Base-by-base conservation (phyloP, 2,329 filamentous ascomycete species). In the Chaetomium olivaceum region DNA sequence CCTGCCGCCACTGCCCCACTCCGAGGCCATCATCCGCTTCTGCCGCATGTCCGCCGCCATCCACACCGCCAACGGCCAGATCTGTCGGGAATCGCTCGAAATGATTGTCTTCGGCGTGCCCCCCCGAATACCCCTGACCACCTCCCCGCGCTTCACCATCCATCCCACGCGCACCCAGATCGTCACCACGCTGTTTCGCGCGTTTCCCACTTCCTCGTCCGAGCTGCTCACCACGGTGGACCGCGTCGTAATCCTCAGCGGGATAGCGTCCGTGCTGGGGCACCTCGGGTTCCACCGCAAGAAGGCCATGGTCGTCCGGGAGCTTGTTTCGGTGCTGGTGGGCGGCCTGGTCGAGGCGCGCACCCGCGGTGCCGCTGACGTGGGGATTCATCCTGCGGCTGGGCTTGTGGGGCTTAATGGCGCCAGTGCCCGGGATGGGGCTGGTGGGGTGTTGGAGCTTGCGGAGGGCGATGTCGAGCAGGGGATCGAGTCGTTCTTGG, bases 351-450 rank as follows among this genome's bases (percentile, higher is more conserved):
- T 97, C 4, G 92, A 97, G 77, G 95, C 95, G 19, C 87, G 95
- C 48, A 97, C 96, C 56, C 85, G 94, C 57, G 94, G 94, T 36
- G 95, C 95, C 50, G 93, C 95, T n/a, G 95, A 98, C 74, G 91
- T 95, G 73, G 95, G 94, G 3, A 92, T 99, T 43, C 94, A 98
- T 78, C 95, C 95, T 50, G 94, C 94, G 21, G 92, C 94, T 11
- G 93, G 92, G 0, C 80, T 97, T 59, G 89, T 92, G 29, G 89
- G 89, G 14, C 80, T 95, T 33, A 90, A 88, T 69, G 80, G 85
- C 12, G 77, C 84, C 82, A 65, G 62, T 23, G 69, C 46, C 3
- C 23, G 70, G 9, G 67, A 57, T 3, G 67, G 62, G 8, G 66
- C 63, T 6, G 65, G 61, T 2, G 71, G 67, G 3, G 67, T 68